These are phyloP conservation scores for Aristolochia californica DNA, from an alignment of 164 flowering plant genomes.

Conservation along the genomic window DNA sequence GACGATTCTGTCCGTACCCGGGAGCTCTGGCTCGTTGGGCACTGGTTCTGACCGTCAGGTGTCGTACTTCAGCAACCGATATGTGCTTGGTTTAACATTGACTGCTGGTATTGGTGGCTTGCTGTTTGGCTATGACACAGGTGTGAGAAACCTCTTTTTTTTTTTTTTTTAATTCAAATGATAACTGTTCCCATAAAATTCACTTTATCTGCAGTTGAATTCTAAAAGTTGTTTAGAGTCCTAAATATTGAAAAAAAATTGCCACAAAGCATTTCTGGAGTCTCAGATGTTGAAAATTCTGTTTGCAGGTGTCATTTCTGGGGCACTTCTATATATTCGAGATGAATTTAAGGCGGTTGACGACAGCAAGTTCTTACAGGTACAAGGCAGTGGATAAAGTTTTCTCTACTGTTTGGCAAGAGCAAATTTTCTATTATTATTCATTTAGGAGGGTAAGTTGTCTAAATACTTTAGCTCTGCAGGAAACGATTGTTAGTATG, in stretches of 20 bases:
- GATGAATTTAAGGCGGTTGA: conserved; percentile 76
- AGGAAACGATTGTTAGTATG: conserved; percentile 99
- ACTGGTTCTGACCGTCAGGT: conserved; percentile 29
- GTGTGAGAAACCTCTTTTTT: conserved; percentile 16
- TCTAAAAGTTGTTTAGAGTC: too few species aligned
- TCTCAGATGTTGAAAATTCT: conserved; percentile 3
- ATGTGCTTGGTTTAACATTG: conserved; percentile 58
- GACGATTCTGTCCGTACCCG: conserved; percentile 56
- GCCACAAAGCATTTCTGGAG: too few species aligned
- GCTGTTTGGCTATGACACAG: conserved; percentile 94
- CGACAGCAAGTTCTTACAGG: conserved; percentile 75
- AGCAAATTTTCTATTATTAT: too few species aligned
- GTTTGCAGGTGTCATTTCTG: conserved; percentile 88
- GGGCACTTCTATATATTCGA: conserved; percentile 84
- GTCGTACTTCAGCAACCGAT: conserved; percentile 64
- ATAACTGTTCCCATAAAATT: too few species aligned
- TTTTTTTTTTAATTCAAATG: too few species aligned
- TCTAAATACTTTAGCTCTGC: conserved; percentile 2
- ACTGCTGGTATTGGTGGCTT: conserved; percentile 89
- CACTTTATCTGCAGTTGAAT: background rate
- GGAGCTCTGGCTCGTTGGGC: conserved; percentile 65
- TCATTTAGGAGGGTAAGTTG: background rate
- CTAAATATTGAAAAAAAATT: too few species aligned
- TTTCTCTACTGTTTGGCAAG: too few species aligned
- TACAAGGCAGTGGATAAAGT: conserved; percentile 8